Percentiles rank a stretch among this genome's conserved stretches.
Evolutionary conservation across 352 stramenopile species (phyloP).

Genomic region (Phytophthora capsici): DNA sequence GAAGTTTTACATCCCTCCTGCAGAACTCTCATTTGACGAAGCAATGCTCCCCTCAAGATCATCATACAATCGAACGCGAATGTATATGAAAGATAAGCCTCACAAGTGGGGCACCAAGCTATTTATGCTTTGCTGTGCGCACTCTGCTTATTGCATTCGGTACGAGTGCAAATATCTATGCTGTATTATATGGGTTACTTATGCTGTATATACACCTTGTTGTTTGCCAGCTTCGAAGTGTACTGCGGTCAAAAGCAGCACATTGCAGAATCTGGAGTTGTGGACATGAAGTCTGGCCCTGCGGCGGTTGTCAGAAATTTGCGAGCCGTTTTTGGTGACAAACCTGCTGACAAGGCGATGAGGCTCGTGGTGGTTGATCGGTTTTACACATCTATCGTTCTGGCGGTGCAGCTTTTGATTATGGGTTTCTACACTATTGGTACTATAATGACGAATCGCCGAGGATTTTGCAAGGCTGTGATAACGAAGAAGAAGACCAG

Average conservation of each 20-base stretch:
- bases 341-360: not conserved
- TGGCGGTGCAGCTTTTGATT: too few relatives aligned
- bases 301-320: slow-evolving; percentile 14
- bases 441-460: slow-evolving; percentile 17
- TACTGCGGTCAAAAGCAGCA: too few relatives aligned
- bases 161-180: too few relatives aligned
- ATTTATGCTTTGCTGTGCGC: slow-evolving; percentile 14
- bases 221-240: slow-evolving; percentile 18
- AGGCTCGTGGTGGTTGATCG: slow-evolving; percentile 7
- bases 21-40: slow-evolving; percentile 9
- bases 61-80: too few relatives aligned
- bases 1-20: not conserved
- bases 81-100: too few relatives aligned
- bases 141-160: slow-evolving; percentile 1
- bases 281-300: slow-evolving; percentile 16
- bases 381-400: too few relatives aligned
- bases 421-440: slow-evolving; percentile 8
- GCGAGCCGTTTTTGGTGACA: not conserved
- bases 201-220: slow-evolving; percentile 1
- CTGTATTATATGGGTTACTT: slow-evolving; percentile 1
- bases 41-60: too few relatives aligned
- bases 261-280: not conserved
- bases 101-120: too few relatives aligned
- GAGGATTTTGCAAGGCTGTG: slow-evolving; percentile 7
- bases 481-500: slow-evolving; percentile 6